Conservation (phyloP, 352 stramenopile species). For the Peronosclerospora sorghi region DNA sequence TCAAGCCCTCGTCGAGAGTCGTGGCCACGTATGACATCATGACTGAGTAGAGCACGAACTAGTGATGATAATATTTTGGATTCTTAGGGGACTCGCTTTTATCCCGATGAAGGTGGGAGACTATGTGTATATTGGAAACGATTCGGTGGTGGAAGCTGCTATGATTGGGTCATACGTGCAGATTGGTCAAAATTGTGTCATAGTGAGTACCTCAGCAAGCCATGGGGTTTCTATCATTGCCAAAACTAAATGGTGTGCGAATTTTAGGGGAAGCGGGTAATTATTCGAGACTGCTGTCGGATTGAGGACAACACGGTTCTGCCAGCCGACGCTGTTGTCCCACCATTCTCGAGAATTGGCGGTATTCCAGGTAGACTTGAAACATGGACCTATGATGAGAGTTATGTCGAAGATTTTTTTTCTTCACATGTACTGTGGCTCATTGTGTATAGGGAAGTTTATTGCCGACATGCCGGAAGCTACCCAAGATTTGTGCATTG, state of each 20-base stretch:
- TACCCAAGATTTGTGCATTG: constrained; percentile 58
- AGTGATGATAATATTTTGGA: background rate
- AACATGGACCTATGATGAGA: background rate
- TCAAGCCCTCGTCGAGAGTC: constrained; percentile 59
- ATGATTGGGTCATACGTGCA: constrained; percentile 77
- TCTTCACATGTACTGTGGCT: background rate
- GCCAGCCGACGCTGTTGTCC: constrained; percentile 62
- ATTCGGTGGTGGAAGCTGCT: constrained; percentile 67
- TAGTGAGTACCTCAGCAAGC: constrained; percentile 44
- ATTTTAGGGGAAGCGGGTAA: constrained; percentile 58
- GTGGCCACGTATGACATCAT: constrained; percentile 35
- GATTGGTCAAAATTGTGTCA: constrained; percentile 81
- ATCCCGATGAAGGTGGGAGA: constrained; percentile 79
- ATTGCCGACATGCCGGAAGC: constrained; percentile 72
- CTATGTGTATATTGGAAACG: constrained; percentile 68
- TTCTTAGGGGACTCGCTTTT: constrained; percentile 51
- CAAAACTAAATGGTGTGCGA: background rate
- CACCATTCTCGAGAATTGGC: constrained; percentile 60
- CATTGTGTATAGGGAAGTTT: constrained; percentile 33
- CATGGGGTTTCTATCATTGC: background rate
- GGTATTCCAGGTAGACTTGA: constrained; percentile 48
- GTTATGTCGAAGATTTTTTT: background rate
- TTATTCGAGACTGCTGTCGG: constrained; percentile 77
- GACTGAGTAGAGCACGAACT: background rate
- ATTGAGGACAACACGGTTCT: constrained; percentile 78